phyloP scores from a whole-genome alignment of 2,329 filamentous ascomycete genomes.

The Aspergillus sp. region DNA sequence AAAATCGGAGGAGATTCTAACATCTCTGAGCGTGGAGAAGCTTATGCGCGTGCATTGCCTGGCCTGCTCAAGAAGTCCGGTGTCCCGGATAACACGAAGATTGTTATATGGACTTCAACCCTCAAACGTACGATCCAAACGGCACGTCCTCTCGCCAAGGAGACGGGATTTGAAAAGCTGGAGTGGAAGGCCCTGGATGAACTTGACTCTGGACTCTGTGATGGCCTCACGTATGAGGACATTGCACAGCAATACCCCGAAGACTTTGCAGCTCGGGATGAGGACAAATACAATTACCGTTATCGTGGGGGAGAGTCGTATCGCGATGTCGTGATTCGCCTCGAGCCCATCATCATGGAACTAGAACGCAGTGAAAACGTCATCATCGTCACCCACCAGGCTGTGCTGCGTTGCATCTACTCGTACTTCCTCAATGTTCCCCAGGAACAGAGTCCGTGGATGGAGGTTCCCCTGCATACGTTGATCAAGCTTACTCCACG shows the following conservation, averaged over 20 bases:
- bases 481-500: conserved; percentile 94
- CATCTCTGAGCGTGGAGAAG: conserved; percentile 80
- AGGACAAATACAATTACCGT: conserved; percentile 99
- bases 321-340: conserved; percentile 92
- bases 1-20: conserved; percentile 91
- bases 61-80: conserved; percentile 82
- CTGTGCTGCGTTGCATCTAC: conserved; percentile 94
- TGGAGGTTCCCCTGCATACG: conserved; percentile 95
- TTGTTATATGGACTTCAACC: conserved; percentile 75
- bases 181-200: conserved; percentile 99
- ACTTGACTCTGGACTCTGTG: conserved; percentile 93
- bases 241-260: conserved; percentile 90
- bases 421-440: conserved; percentile 98
- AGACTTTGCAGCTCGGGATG: conserved; percentile 91
- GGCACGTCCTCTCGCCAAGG: conserved; percentile 72
- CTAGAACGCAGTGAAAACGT: conserved; percentile 95
- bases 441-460: conserved; percentile 92
- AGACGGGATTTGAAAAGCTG: conserved; percentile 77
- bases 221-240: conserved; percentile 92
- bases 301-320: conserved; percentile 96
- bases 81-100: conserved; percentile 63
- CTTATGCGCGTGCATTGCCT: conserved; percentile 82
- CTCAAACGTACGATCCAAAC: conserved; percentile 87
- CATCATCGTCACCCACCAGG: conserved; percentile 96
- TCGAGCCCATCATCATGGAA: conserved; percentile 99